Evolutionary conservation across 2,329 filamentous ascomycete species (phyloP), one percentile per base, ranked within the genome.

Genomic region (Curvularia sp.): DNA sequence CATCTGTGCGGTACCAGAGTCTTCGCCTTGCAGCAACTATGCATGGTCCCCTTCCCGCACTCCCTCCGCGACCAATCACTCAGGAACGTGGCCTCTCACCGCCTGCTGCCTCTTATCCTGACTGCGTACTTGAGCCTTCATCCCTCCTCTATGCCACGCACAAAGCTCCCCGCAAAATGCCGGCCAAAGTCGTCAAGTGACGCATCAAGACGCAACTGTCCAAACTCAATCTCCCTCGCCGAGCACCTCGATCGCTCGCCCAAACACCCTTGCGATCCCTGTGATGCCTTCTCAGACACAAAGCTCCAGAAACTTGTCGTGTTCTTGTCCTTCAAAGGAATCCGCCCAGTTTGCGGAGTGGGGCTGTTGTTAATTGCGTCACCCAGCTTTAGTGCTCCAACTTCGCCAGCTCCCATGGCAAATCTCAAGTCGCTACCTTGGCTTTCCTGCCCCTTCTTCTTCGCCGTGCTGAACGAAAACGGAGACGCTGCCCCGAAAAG

Each of bases 401-500:
- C 55, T n/a, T 61, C 43, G 13, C 52, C 63, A 12, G 66, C 56
- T 13, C 65, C 60, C 21, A 72, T 53, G 7, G 69, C 58, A 45
- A 71, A 68, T 39, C 62, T 68, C 51, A 74, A 50, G 27, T 63
- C 66, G 50, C 67, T 71, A 30, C 60, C 58, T 46, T 62, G 62
- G 23, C 61, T 18, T 48, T 47, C 60, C 13, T 59, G 49, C 15
- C 62, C 21, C 39, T 63, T 68, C 66, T 80, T 81, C 67, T 80
- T 81, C 32, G 77, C 68, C 10, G 78, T 79, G 51, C 76, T 78
- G 63, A 76, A 74, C 13, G 69, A 58, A 68, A 80, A 79, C 41
- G 80, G 66, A 45, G 78, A 72, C 50, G 73, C 77, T 62, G 73
- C 77, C 25, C 74, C 72, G 46, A 82, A 75, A 8, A 82, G 65